phyloP scores from a whole-genome alignment of 164 flowering plant species.

The Stephania yunnanensis region DNA sequence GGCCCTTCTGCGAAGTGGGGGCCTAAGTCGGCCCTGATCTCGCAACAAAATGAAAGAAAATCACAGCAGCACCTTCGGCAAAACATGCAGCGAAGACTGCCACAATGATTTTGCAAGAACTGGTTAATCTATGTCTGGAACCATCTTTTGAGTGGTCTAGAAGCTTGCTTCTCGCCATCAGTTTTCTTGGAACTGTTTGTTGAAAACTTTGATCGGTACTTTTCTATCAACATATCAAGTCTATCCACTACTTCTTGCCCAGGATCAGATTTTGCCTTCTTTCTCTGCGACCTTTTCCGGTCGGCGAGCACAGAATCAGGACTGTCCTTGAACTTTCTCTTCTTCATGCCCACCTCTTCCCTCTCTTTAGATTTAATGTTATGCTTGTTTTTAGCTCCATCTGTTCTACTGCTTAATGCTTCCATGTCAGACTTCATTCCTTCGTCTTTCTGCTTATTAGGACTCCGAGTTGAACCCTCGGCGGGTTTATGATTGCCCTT shows the following conservation, averaged over 20 bases:
- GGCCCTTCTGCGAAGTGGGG: no score
- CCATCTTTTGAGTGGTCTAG: constrained; percentile 28
- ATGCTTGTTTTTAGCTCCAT: not conserved
- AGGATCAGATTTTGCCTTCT: constrained; percentile 23
- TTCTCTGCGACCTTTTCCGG: constrained; percentile 19
- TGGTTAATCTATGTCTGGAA: constrained; percentile 16
- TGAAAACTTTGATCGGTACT: constrained; percentile 61
- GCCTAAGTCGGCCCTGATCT: not conserved
- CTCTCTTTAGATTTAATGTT: constrained; percentile 17
- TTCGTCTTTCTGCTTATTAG: constrained; percentile 10
- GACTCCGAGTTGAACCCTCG: constrained; percentile 14
- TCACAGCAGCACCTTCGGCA: not conserved
- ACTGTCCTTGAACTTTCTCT: constrained; percentile 35
- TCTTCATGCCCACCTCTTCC: constrained; percentile 19
- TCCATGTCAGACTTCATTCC: constrained; percentile 13
- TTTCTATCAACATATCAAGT: constrained; percentile 71
- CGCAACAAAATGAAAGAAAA: not conserved
- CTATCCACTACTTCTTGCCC: constrained; percentile 54
- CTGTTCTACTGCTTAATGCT: constrained; percentile 3
- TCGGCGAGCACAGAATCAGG: constrained; percentile 15
- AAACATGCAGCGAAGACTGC: not conserved
- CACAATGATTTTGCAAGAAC: not conserved
- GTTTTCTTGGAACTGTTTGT: constrained; percentile 28
- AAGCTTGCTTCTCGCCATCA: constrained; percentile 34
- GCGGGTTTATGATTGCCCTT: constrained; percentile 7